These are phyloP conservation scores for Salisapilia sapeloensis DNA, from an alignment of 352 stramenopile species.

Conservation along the genomic window DNA sequence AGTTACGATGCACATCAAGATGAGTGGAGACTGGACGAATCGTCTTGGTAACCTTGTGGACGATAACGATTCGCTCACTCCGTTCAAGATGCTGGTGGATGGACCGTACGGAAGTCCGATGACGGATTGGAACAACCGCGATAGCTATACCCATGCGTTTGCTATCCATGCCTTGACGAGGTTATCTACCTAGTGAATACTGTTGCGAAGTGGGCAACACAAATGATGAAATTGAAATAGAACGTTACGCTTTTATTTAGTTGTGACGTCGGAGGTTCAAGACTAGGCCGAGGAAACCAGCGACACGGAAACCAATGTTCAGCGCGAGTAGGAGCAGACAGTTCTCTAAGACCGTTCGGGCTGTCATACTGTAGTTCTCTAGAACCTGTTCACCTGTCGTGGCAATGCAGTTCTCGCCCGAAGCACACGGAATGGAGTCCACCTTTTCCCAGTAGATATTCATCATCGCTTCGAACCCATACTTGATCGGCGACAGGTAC, in stretches of 20 bases:
- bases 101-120: conserved; percentile 19
- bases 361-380: conserved; percentile 22
- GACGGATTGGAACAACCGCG: background rate
- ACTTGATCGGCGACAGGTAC: conserved; percentile 27
- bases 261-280: conserved; percentile 5
- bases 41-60: conserved; percentile 19
- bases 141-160: too few species aligned
- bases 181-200: background rate
- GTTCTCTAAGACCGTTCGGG: conserved; percentile 13
- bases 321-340: conserved; percentile 17
- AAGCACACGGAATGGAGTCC: conserved; percentile 13
- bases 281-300: conserved; percentile 14
- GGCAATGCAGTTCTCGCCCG: conserved; percentile 13
- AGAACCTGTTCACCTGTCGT: conserved; percentile 17
- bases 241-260: conserved; percentile 1
- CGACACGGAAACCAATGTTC: conserved; percentile 11
- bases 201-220: background rate
- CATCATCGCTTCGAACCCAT: conserved; percentile 25
- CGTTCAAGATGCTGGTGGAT: conserved; percentile 20
- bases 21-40: conserved; percentile 43
- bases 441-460: conserved; percentile 25
- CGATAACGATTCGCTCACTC: conserved; percentile 1
- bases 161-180: background rate
- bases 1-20: conserved; percentile 47
- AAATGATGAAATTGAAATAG: background rate